Evolutionary conservation across 352 stramenopile species (phyloP), one percentile per base, ranked within the genome.

Genomic region (Pythium aphanidermatum): DNA sequence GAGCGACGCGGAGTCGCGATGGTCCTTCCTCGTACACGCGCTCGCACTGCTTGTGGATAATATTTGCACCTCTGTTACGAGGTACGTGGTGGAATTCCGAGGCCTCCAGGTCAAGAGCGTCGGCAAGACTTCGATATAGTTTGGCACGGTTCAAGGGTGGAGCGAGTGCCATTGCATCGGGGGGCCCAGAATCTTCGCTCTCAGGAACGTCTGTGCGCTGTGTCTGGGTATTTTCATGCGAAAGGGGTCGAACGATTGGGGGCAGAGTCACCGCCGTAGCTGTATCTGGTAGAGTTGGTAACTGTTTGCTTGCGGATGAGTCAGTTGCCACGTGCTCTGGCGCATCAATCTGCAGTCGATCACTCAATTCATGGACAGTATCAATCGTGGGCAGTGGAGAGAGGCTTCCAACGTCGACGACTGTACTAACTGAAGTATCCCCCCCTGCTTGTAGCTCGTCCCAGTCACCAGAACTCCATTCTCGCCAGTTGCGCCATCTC

Each of bases 1-100:
- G 69, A 9, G 70, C 60, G 36, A 75, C 43, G 25, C 70, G 72
- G 37, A 85, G 75, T 0, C 68, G 63, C 5, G 47, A 66, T 5
- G 57, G 44, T 0, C 64, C 61, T 29, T 64, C 45, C 12, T 56
- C 50, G 14, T 63, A 55, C 0, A 57, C 53, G n/a, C 58, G 32
- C 19, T 70, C 43, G 27, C 65, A 78, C 49, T 85, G 67, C 29
- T 68, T 71, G 21, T 67, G 58, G 44, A 83, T 74, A 32, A 83
- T 76, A 33, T 59, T 71, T 13, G 55, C 48, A 5, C 72, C 72
- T 39, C 63, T 63, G 27, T 83, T 56, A 11, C 65, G 65, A 2
- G 38, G 32, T 16, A 71, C 42, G 39, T 74, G 69, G 42, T 69
- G 63, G 3, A 65, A 51, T 1, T 65, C 56, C n/a, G 45, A 31